These are phyloP conservation scores for Blumeria graminis DNA, from an alignment of 2,329 filamentous ascomycete genomes.

Conservation along the genomic window DNA sequence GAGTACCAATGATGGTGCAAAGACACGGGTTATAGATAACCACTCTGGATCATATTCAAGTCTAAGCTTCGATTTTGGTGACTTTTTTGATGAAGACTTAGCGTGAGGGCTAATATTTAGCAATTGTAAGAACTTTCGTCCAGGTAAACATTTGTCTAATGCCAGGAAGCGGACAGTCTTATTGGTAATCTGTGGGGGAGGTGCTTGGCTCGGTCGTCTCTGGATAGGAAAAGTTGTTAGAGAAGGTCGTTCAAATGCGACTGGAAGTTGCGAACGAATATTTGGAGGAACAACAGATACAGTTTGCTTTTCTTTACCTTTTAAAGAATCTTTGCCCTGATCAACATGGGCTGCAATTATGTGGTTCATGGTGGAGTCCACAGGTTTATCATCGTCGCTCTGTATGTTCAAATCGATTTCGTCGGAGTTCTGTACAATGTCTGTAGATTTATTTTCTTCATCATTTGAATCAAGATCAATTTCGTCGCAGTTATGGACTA, in stretches of 20 bases:
- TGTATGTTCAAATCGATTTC: background rate
- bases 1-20: slow-evolving; percentile 39
- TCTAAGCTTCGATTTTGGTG: slow-evolving; percentile 5
- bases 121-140: slow-evolving; percentile 62
- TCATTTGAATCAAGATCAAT: slow-evolving; percentile 44
- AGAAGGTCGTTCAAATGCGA: slow-evolving; percentile 36
- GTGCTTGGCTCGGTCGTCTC: slow-evolving; percentile 30
- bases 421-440: too few relatives aligned
- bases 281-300: slow-evolving; percentile 28
- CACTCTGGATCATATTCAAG: slow-evolving; percentile 67
- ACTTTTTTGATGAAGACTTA: background rate
- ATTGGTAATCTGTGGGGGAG: slow-evolving; percentile 53
- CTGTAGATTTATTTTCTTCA: slow-evolving; percentile 16
- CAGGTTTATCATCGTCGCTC: background rate
- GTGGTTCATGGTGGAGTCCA: background rate
- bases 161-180: slow-evolving; percentile 63
- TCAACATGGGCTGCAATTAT: background rate
- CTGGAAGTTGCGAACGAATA: slow-evolving; percentile 50
- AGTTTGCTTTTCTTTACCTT: background rate
- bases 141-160: slow-evolving; percentile 70
- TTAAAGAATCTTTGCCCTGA: background rate
- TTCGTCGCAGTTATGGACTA: slow-evolving; percentile 34
- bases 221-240: slow-evolving; percentile 12
- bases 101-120: slow-evolving; percentile 29
- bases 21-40: slow-evolving; percentile 76